Percentiles rank a stretch among this genome's conserved stretches.
phyloP scores from a whole-genome alignment of 2,329 filamentous ascomycete species.

The Cordyceps cateniannulata region DNA sequence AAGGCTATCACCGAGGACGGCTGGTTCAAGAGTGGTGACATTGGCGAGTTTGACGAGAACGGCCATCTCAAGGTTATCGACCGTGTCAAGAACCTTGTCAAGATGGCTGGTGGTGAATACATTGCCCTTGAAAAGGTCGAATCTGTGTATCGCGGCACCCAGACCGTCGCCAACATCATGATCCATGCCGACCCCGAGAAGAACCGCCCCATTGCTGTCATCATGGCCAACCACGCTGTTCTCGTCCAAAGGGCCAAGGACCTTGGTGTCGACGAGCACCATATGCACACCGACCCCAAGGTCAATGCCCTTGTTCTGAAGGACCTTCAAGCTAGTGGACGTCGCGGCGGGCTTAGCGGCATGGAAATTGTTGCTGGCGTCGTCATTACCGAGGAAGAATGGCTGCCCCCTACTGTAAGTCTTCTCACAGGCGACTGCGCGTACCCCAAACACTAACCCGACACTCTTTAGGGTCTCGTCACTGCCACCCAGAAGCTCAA shows the following conservation, averaged over 20 bases:
- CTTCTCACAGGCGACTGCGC: no score
- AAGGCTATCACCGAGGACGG: constrained; percentile 74
- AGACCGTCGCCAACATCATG: constrained; percentile 81
- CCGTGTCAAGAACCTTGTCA: constrained; percentile 96
- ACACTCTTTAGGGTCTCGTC: constrained; percentile 42
- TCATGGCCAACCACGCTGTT: constrained; percentile 61
- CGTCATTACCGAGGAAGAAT: constrained; percentile 77
- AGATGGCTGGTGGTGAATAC: constrained; percentile 92
- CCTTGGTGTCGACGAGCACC: constrained; percentile 57
- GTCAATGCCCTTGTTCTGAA: constrained; percentile 56
- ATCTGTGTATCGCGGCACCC: constrained; percentile 75
- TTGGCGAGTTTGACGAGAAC: constrained; percentile 76
- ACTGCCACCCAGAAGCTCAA: constrained; percentile 59
- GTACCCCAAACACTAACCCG: constrained; percentile 16
- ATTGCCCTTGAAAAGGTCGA: constrained; percentile 96
- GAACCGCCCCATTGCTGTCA: constrained; percentile 74
- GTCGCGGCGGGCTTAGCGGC: constrained; percentile 57
- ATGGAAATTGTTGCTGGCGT: constrained; percentile 74
- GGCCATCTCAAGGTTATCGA: constrained; percentile 87
- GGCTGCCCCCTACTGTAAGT: constrained; percentile 79
- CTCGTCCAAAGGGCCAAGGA: constrained; percentile 54
- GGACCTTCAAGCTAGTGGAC: constrained; percentile 60
- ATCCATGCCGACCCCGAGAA: constrained; percentile 72
- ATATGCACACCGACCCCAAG: constrained; percentile 62
- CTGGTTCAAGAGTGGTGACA: constrained; percentile 97